Conservation (phyloP, 1,284 basidiomycete genomes). For the Cryptococcus sp. region DNA sequence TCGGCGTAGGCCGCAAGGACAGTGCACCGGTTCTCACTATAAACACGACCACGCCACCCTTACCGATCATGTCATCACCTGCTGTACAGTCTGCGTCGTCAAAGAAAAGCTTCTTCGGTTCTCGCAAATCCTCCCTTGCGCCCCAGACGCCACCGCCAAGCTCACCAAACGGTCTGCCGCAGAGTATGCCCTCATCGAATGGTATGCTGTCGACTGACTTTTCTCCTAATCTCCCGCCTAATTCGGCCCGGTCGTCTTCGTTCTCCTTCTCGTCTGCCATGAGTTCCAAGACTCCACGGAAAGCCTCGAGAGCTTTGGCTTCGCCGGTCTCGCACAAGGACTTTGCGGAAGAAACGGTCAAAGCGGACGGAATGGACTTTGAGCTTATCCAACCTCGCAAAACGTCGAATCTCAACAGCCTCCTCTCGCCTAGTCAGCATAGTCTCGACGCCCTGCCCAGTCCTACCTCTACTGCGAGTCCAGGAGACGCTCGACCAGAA, state of each 20-base stretch:
- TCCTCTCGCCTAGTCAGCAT: conserved; percentile 7
- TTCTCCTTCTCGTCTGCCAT: conserved; percentile 27
- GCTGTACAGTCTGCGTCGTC: conserved; percentile 1
- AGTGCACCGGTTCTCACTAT: conserved; percentile 12
- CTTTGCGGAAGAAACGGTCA: conserved; percentile 45
- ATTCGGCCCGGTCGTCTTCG: conserved; percentile 28
- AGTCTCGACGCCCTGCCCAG: conserved; percentile 4
- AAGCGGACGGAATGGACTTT: conserved; percentile 51
- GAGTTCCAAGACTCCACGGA: conserved; percentile 23
- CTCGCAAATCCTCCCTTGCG: conserved; percentile 11
- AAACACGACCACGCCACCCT: neutral
- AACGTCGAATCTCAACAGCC: conserved; percentile 4
- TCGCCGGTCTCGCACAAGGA: conserved; percentile 47
- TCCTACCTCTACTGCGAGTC: neutral
- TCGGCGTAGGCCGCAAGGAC: conserved; percentile 17
- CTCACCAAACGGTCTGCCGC: conserved; percentile 8
- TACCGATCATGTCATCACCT: conserved; percentile 3
- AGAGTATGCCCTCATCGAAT: neutral
- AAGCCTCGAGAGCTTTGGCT: conserved; percentile 16
- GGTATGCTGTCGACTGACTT: conserved; percentile 14
- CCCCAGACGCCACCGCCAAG: conserved; percentile 12
- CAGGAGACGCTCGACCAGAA: neutral
- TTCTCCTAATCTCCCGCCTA: conserved; percentile 15
- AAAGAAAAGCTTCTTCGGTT: conserved; percentile 23
- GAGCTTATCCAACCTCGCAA: conserved; percentile 48